Evolutionary conservation across 73 alveolate species (phyloP).

Genomic region (Breviolum minutum): DNA sequence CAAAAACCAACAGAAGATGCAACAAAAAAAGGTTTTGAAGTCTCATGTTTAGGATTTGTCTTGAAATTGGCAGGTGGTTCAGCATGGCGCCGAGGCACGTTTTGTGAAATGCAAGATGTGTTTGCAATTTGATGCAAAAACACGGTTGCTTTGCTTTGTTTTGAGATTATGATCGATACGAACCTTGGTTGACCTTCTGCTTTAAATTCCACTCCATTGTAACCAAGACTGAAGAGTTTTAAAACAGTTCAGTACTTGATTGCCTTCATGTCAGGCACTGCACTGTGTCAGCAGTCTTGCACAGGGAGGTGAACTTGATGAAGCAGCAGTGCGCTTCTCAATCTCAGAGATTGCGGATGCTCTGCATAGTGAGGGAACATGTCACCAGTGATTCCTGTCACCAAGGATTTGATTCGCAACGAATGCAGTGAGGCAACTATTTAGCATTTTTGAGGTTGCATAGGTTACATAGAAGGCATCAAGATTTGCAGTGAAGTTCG

Average conservation of each 20-base stretch:
- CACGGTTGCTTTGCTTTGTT: neutral
- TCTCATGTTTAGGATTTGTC: neutral
- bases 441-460: no score
- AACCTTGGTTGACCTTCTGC: neutral
- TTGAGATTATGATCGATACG: neutral
- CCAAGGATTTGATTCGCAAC: conserved; percentile 42
- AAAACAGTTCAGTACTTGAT: no score
- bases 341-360: neutral
- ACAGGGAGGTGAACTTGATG: conserved; percentile 53
- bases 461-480: no score
- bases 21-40: no score
- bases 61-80: conserved; percentile 16
- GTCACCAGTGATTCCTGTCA: neutral
- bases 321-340: conserved; percentile 29
- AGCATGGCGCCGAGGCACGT: conserved; percentile 4
- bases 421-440: conserved; percentile 19
- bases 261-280: neutral
- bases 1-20: no score
- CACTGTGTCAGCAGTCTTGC: conserved; percentile 58
- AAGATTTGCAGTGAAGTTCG: no score
- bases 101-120: neutral
- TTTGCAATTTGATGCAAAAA: neutral
- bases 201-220: neutral
- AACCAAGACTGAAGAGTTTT: neutral
- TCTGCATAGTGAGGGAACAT: neutral